Conservation (phyloP, 345 rosid genomes). For the Acer negundo region DNA sequence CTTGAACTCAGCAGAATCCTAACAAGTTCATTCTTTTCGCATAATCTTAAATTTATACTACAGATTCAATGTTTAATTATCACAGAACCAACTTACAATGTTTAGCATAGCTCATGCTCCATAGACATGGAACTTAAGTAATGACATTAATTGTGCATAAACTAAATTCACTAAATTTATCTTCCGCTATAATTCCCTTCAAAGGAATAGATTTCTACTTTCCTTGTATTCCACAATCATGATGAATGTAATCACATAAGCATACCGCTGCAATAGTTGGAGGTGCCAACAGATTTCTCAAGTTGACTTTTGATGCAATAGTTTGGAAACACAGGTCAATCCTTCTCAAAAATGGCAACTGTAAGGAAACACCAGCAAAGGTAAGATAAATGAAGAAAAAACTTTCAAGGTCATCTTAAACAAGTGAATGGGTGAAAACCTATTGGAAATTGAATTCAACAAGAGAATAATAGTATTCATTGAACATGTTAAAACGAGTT, state of each 20-base stretch:
- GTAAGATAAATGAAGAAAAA: background rate
- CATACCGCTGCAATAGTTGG: constrained; percentile 29
- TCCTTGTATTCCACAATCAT: background rate
- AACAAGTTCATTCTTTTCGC: too few species aligned
- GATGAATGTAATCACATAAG: background rate
- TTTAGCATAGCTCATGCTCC: background rate
- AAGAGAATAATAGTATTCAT: too few species aligned
- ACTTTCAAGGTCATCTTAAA: background rate
- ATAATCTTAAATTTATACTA: too few species aligned
- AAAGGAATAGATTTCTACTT: background rate
- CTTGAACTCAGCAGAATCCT: too few species aligned
- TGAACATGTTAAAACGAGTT: background rate
- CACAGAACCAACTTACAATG: background rate
- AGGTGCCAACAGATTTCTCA: constrained; percentile 29
- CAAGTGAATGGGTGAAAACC: background rate
- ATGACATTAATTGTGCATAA: too few species aligned
- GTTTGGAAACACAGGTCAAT: constrained; percentile 1
- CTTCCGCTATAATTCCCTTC: background rate
- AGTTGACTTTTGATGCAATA: constrained; percentile 11
- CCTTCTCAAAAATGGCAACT: constrained; percentile 1
- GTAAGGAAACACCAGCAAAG: background rate
- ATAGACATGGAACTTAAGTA: background rate
- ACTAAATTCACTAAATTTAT: background rate
- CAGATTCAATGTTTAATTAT: background rate
- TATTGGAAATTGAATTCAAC: background rate